These are phyloP conservation scores for Trypanosoma brucei DNA, from an alignment of 208 protist genomes.

Conservation along the genomic window DNA sequence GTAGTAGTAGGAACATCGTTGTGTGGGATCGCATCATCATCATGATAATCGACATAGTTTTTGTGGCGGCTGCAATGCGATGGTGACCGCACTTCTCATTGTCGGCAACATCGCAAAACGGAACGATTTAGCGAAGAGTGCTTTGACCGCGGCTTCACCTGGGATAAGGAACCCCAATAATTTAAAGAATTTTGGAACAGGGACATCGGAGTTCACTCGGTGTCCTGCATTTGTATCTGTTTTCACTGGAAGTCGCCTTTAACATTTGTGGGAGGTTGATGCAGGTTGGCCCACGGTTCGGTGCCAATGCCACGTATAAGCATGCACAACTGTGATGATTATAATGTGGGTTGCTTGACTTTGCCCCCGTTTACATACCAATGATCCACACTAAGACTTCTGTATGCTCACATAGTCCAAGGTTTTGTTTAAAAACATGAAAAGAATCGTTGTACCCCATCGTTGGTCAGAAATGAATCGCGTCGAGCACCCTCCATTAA, in stretches of 20 bases:
- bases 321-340: no score
- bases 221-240: background rate
- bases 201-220: background rate
- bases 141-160: no score
- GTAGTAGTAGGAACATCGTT: slow-evolving; percentile 72
- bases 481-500: slow-evolving; percentile 83
- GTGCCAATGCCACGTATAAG: no score
- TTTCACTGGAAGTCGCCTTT: background rate
- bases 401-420: background rate
- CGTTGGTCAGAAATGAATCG: slow-evolving; percentile 61
- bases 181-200: no score
- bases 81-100: no score
- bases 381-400: background rate
- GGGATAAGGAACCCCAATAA: no score
- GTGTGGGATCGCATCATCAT: slow-evolving; percentile 50
- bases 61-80: background rate
- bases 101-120: no score
- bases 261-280: background rate
- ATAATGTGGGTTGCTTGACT: no score
- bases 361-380: no score
- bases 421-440: slow-evolving; percentile 27
- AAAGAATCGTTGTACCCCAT: slow-evolving; percentile 54
- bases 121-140: no score
- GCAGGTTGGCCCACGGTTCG: no score
- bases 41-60: background rate